phyloP scores from a whole-genome alignment of 139 green algal species.

The Auxenochlorella pyrenoidosa region DNA sequence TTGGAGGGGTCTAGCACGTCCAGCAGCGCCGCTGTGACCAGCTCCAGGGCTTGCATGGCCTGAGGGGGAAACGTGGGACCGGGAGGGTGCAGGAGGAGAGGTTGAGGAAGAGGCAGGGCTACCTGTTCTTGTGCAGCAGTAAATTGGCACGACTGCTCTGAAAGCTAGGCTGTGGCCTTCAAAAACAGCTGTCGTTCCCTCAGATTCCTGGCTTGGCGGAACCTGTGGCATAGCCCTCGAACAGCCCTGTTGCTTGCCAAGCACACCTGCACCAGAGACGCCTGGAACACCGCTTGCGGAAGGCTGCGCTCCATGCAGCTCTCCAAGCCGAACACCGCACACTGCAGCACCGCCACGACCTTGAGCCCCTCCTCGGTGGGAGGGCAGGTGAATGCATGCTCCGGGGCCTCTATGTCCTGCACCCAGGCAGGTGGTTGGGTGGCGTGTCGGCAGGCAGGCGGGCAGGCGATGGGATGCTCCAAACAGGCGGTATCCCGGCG shows the following conservation, averaged over 20 bases:
- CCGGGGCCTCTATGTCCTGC: slow-evolving; percentile 32
- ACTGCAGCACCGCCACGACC: slow-evolving; percentile 20
- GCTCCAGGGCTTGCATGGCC: not conserved
- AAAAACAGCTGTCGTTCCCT: too few relatives aligned
- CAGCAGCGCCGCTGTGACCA: slow-evolving; percentile 36
- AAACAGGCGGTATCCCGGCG: too few relatives aligned
- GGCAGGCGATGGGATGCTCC: not conserved
- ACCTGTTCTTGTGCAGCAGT: too few relatives aligned
- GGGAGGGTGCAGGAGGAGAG: too few relatives aligned
- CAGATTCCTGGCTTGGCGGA: not conserved
- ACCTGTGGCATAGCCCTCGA: not conserved
- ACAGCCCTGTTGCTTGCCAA: too few relatives aligned
- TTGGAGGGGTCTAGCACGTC: slow-evolving; percentile 24
- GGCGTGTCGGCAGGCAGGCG: not conserved
- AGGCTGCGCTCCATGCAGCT: not conserved
- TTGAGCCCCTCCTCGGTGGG: slow-evolving; percentile 19
- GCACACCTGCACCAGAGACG: slow-evolving; percentile 17
- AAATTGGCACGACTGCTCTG: too few relatives aligned
- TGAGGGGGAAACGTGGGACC: not conserved
- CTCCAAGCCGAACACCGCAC: slow-evolving; percentile 16
- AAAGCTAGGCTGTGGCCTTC: too few relatives aligned
- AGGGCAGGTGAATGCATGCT: slow-evolving; percentile 1
- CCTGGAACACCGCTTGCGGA: not conserved
- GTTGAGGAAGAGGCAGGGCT: too few relatives aligned
- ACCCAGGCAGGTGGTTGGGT: not conserved